Conservation (phyloP, 192 early-diverging fungal species). For the Umbelopsis sp. region DNA sequence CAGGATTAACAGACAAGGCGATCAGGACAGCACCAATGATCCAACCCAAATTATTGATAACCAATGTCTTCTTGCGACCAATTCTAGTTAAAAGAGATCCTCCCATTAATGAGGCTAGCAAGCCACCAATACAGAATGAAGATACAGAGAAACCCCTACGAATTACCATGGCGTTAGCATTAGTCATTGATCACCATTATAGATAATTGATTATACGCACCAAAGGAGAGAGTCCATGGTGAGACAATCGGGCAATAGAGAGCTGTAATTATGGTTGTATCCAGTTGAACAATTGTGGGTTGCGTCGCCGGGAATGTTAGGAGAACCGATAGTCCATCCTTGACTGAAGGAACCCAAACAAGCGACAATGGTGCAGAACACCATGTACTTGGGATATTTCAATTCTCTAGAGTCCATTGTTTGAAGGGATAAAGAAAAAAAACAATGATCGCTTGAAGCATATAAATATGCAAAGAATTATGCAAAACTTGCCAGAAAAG, state of each 20-base stretch:
- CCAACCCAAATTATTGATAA: conserved; percentile 71
- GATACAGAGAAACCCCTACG: conserved; percentile 50
- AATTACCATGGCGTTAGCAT: background rate
- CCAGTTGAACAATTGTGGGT: conserved; percentile 34
- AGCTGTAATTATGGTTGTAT: background rate
- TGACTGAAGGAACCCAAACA: conserved; percentile 46
- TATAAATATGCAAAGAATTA: conserved; percentile 10
- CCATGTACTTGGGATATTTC: conserved; percentile 43
- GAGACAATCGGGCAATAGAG: conserved; percentile 37
- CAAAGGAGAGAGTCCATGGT: conserved; percentile 37
- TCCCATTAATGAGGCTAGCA: conserved; percentile 56
- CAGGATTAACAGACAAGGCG: conserved; percentile 57
- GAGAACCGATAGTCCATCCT: conserved; percentile 50
- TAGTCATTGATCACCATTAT: background rate
- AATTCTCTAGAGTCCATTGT: conserved; percentile 48
- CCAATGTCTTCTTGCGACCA: conserved; percentile 61
- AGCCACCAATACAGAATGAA: conserved; percentile 58
- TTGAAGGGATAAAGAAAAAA: background rate
- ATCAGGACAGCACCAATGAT: conserved; percentile 68
- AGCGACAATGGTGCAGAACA: conserved; percentile 43
- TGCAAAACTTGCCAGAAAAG: conserved; percentile 6
- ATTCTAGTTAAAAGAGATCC: conserved; percentile 42
- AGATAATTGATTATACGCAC: conserved; percentile 5
- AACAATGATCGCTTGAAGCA: background rate
- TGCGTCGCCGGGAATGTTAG: conserved; percentile 46